Percentiles rank a stretch among this genome's conserved stretches.
These are phyloP conservation scores for Russula sp. DNA, from an alignment of 768 basidiomycete species.

Conservation along the genomic window DNA sequence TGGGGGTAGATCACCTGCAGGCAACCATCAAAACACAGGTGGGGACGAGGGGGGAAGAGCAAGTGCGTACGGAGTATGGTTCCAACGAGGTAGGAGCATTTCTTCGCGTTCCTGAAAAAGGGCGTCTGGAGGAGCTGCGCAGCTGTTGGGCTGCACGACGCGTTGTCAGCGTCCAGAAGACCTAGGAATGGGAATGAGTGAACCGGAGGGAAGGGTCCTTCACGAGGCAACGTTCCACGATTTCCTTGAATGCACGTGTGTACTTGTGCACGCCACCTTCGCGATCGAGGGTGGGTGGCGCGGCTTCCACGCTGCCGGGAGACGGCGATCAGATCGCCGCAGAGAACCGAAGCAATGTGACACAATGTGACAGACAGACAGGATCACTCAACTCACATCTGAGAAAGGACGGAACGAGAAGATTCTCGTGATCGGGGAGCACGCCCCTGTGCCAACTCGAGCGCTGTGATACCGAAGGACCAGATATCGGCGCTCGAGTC, in stretches of 20 bases:
- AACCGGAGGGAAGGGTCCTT: conserved; percentile 81
- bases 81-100: conserved; percentile 68
- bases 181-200: background rate
- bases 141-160: conserved; percentile 61
- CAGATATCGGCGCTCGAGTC: conserved; percentile 89
- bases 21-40: background rate
- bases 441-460: conserved; percentile 81
- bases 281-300: conserved; percentile 69
- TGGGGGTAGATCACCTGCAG: conserved; percentile 59
- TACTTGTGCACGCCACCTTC: conserved; percentile 67
- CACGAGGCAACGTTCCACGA: conserved; percentile 72
- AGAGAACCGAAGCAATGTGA: background rate
- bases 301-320: conserved; percentile 58
- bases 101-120: conserved; percentile 77
- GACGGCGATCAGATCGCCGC: background rate
- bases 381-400: conserved; percentile 49
- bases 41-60: background rate
- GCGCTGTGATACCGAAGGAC: conserved; percentile 93
- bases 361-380: background rate
- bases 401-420: conserved; percentile 64
- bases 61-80: conserved; percentile 53
- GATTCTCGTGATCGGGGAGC: conserved; percentile 78
- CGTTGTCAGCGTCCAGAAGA: background rate
- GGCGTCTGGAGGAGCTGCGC: conserved; percentile 65
- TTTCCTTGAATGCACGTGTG: conserved; percentile 73